Evolutionary conservation across 1,284 basidiomycete genomes (phyloP).

Genomic region (Vanrija sp.): DNA sequence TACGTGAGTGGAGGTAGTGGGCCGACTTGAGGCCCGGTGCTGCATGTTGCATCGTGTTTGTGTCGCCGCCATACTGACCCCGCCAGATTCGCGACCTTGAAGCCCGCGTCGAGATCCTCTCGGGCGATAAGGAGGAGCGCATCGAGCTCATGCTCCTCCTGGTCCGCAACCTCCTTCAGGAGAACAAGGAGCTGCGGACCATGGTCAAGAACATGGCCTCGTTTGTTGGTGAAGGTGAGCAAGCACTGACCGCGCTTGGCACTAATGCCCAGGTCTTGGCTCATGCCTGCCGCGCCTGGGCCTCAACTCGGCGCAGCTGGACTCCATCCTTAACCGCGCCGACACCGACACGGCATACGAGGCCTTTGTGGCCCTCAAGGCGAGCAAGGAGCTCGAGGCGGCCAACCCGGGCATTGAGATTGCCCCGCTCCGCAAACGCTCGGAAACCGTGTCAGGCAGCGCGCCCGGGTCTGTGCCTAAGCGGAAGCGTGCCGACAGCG

Average conservation of each 20-base stretch:
- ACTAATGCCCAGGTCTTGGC: conserved; percentile 48
- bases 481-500: conserved; percentile 22
- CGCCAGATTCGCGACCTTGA: conserved; percentile 83
- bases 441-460: not conserved
- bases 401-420: conserved; percentile 34
- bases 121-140: conserved; percentile 82
- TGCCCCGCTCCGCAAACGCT: conserved; percentile 12
- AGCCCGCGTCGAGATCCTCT: conserved; percentile 82
- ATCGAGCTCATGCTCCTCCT: conserved; percentile 74
- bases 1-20: conserved; percentile 27
- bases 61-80: not conserved
- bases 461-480: conserved; percentile 15
- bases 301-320: conserved; percentile 67
- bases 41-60: no score
- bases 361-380: conserved; percentile 61
- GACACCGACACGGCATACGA: conserved; percentile 90
- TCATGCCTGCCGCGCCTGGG: conserved; percentile 69
- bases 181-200: conserved; percentile 76
- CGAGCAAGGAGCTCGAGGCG: conserved; percentile 33
- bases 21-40: no score
- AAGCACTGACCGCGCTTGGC: not conserved
- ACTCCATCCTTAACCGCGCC: conserved; percentile 71
- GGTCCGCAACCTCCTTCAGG: conserved; percentile 79
- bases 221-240: conserved; percentile 77
- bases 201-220: conserved; percentile 68